These are phyloP conservation scores for Aspergillus ustus DNA, from an alignment of 2,329 filamentous ascomycete genomes.

Conservation along the genomic window DNA sequence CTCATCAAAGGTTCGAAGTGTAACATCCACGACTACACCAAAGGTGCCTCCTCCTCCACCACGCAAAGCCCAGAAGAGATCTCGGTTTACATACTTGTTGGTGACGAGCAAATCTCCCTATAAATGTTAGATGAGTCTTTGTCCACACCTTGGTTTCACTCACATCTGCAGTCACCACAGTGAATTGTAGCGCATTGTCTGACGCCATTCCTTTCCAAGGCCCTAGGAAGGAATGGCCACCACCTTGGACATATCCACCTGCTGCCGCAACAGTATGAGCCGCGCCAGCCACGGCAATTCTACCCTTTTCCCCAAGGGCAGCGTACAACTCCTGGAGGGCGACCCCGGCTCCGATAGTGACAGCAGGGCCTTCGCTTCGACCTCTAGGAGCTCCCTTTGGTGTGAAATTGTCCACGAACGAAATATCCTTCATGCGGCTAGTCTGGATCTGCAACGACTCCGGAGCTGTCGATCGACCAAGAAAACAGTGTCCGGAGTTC, in stretches of 20 bases:
- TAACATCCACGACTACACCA: slow-evolving; percentile 19
- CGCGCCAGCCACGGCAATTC: slow-evolving; percentile 51
- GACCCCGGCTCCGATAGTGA: slow-evolving; percentile 58
- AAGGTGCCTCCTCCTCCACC: slow-evolving; percentile 27
- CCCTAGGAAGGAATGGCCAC: slow-evolving; percentile 56
- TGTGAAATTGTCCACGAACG: slow-evolving; percentile 12
- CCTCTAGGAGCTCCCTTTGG: slow-evolving; percentile 26
- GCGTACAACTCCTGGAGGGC: slow-evolving; percentile 54
- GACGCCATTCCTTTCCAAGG: slow-evolving; percentile 39
- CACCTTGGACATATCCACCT: slow-evolving; percentile 63
- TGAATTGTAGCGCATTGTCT: slow-evolving; percentile 33
- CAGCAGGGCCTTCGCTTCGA: slow-evolving; percentile 35
- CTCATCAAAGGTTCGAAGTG: slow-evolving; percentile 33
- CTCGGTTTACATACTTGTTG: slow-evolving; percentile 24
- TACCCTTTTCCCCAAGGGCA: slow-evolving; percentile 41
- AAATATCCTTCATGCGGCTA: slow-evolving; percentile 20
- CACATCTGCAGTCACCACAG: slow-evolving; percentile 16
- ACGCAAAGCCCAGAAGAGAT: slow-evolving; percentile 27
- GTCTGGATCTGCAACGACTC: slow-evolving; percentile 37
- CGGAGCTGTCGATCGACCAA: slow-evolving; percentile 33
- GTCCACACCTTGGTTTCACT: neutral
- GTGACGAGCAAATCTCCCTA: slow-evolving; percentile 21
- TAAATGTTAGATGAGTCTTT: neutral
- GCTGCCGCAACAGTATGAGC: slow-evolving; percentile 55
- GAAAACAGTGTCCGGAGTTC: slow-evolving; percentile 25